A percentile compares a stretch with the other conserved stretches of the same genome.
Conservation (phyloP, 2,329 filamentous ascomycete species). For the Juglanconis juglandina region DNA sequence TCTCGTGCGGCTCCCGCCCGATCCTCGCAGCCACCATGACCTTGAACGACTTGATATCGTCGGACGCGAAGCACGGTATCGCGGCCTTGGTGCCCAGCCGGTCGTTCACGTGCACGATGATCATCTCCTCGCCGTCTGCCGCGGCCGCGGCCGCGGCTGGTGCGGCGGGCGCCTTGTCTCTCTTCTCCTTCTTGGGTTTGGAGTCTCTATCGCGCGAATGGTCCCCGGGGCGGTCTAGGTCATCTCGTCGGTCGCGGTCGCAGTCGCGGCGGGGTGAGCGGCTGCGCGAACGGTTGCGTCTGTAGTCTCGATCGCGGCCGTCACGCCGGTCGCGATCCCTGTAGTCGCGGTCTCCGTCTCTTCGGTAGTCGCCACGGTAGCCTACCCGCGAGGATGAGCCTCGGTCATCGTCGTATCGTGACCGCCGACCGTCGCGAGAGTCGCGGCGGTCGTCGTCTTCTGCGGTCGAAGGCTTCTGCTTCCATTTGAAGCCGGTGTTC, state of each 20-base stretch:
- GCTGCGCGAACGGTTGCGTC: conserved; percentile 24
- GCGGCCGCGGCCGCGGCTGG: conserved; percentile 24
- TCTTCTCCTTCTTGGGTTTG: conserved; percentile 26
- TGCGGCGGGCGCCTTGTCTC: conserved; percentile 32
- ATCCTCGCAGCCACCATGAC: conserved; percentile 87
- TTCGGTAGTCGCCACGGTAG: conserved; percentile 27
- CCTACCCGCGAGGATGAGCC: conserved; percentile 1
- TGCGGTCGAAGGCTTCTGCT: conserved; percentile 23
- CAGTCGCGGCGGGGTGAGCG: conserved; percentile 25
- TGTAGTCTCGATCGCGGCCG: conserved; percentile 36
- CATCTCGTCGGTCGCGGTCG: conserved; percentile 19
- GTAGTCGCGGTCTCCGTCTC: conserved; percentile 18
- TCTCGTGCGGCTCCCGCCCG: conserved; percentile 84
- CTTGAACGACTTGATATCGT: conserved; percentile 84
- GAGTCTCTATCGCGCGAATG: conserved; percentile 26
- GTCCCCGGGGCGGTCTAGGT: conserved; percentile 15
- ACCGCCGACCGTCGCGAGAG: conserved; percentile 2
- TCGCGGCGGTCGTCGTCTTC: conserved; percentile 14
- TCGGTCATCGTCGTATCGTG: conserved; percentile 7
- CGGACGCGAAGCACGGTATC: conserved; percentile 82
- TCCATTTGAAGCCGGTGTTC: conserved; percentile 29
- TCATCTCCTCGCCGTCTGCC: conserved; percentile 68
- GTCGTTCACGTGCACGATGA: conserved; percentile 91
- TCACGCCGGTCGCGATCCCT: conserved; percentile 22
- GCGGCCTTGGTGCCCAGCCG: conserved; percentile 93